Evolutionary conservation across 148 eudicot species (phyloP), one percentile per base, ranked within the genome.

Genomic region (Arbutus unedo): DNA sequence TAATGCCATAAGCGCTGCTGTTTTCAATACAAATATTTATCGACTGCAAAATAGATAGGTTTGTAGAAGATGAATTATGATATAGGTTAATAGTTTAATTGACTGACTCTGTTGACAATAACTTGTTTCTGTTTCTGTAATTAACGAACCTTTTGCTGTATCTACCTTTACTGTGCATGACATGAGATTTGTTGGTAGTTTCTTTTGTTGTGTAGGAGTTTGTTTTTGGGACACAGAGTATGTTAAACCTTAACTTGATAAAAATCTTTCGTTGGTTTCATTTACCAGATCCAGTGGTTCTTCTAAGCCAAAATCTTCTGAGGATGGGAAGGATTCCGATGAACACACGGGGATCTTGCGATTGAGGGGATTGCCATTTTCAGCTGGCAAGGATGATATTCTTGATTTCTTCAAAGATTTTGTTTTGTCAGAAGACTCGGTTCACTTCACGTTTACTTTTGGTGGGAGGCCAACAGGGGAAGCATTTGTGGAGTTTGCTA

Each of bases 311-410:
- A 91, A 89, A 84, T 89, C 92, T 72, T 84, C 90, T 4, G 91
- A 83, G 1, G 96, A 90, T 23, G 85, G 85, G 43, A 87, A 86
- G 55, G 93, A 90, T 16, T 86, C 88, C 5, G 86, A 86, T 62
- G 92, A 89, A 75, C 90, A 85, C 43, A 89, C 92, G 9, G 88
- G 90, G 64, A 81, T 96, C 31, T 57, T 96, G 81, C 91, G 96
- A 77, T 64, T 96, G 93, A 94, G 99, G 88, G 98, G 99, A 31
- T 86, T 96, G 89, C 99, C 99, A 23, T 96, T 90, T 89, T 94
- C 99, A 49, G 99, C 99, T 74, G 89, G 92, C 64, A 94, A 93
- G 82, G 98, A 96, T 74, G 99, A 96, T 38, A 90, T 96, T 72
- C 78, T 87, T 15, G 97, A 94, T 70, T 96, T 96, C 85, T 96